Conservation (phyloP, 306 rosid species). For the Oxytropis ochrocephala region DNA sequence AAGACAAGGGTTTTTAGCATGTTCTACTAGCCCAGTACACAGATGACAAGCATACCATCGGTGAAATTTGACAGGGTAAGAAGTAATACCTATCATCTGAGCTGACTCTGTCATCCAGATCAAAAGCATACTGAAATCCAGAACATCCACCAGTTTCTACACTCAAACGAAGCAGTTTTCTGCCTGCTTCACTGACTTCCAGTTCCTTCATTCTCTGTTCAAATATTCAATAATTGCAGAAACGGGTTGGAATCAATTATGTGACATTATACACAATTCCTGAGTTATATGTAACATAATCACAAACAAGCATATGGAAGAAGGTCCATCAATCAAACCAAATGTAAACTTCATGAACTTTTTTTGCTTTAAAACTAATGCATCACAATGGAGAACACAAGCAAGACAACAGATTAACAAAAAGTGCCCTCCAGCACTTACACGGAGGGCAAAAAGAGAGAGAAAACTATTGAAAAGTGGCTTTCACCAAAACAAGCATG, state of each 20-base stretch:
- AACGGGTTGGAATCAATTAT: neutral
- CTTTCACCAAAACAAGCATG: neutral
- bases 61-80: neutral
- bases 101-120: constrained; percentile 59
- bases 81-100: constrained; percentile 68
- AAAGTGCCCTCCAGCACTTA: no score
- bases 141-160: constrained; percentile 98
- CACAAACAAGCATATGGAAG: neutral
- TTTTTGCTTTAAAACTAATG: neutral
- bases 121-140: constrained; percentile 90
- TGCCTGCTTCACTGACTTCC: constrained; percentile 40
- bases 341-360: neutral
- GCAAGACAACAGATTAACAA: no score
- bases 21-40: neutral
- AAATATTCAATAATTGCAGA: neutral
- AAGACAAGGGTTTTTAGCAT: neutral
- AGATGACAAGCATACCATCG: neutral
- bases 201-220: constrained; percentile 75
- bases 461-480: neutral
- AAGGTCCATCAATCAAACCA: neutral
- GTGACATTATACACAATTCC: neutral
- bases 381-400: neutral
- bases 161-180: constrained; percentile 70
- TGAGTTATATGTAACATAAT: neutral
- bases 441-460: no score